These are phyloP conservation scores for Capsicum rhomboideum DNA, from an alignment of 257 asterid genomes.

Conservation along the genomic window DNA sequence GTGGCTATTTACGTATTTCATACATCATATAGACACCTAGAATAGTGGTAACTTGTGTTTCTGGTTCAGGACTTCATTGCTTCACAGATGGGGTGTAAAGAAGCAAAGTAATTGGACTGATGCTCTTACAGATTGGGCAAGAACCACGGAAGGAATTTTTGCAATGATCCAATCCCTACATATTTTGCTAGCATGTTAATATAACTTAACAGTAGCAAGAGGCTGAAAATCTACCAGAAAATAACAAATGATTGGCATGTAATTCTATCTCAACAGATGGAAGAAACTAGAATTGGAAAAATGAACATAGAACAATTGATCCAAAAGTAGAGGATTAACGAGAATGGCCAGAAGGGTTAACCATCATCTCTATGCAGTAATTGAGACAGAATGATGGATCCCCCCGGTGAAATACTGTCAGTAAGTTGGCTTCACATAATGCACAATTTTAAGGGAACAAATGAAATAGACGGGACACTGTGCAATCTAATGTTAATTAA, in stretches of 20 bases:
- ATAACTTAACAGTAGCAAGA: background rate
- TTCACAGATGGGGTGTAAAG: no score
- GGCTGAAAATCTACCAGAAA: background rate
- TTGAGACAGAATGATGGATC: background rate
- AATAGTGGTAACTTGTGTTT: no score
- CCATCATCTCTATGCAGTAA: background rate
- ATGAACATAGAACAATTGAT: background rate
- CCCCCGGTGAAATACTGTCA: background rate
- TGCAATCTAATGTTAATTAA: background rate
- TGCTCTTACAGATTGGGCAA: no score
- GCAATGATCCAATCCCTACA: background rate
- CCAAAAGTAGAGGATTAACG: background rate
- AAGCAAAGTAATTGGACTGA: no score
- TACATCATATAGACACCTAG: no score
- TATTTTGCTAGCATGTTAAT: background rate
- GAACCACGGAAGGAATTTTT: background rate
- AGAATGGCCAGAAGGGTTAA: background rate
- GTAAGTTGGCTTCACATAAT: background rate
- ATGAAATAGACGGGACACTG: background rate
- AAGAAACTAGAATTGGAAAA: background rate
- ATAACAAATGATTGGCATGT: background rate
- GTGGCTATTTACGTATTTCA: background rate
- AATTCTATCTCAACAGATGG: background rate
- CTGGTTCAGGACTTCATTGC: no score
- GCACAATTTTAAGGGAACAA: background rate